Evolutionary conservation across 352 stramenopile species (phyloP), one percentile per base, ranked within the genome.

Genomic region (Globisporangium lucens): DNA sequence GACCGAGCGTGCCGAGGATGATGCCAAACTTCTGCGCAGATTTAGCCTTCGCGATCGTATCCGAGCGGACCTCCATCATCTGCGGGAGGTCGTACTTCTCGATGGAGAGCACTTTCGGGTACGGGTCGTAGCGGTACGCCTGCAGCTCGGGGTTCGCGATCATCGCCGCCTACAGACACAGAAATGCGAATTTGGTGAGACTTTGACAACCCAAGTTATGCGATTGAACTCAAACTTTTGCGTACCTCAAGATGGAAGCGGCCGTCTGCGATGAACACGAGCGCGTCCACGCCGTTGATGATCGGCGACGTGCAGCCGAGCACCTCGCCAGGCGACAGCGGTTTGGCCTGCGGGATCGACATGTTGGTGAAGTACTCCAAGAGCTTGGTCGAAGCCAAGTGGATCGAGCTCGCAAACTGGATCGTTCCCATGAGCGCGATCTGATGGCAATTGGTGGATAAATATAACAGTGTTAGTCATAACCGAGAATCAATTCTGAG

Each of bases 261-360:
- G 6, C 98, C 98, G 72, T 99, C 98, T 7, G 98, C 98, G 51
- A 99, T 90, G 81, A 99, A 99, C 20, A 99, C 89, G 51, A 99
- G 85, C 22, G 96, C 87, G 20, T 98, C 89, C 10, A 90, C 78
- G n/a, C 96, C 90, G 27, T 95, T 75, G 35, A 99, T 90, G 15
- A 91, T 82, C 7, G 98, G 98, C 17, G 97, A 98, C 13, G 98
- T 99, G 77, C 98, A 99, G 35, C 98, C 98, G 36, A 99, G 79
- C 13, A 99, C 98, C 83, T 99, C 98, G 22, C 98, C 98, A 10
- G 94, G 96, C 12, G 93, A 99, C 9, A 99, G 78, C 24, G 97
- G 98, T 73, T 99, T 99, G 15, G 97, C 89, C 81, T 99, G 98
- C n/a, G 97, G 94, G 47, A 98, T 91, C 8, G 82, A 64, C 56